Evolutionary conservation across 2,329 filamentous ascomycete species (phyloP).

Genomic region (Penicillium occitanis): DNA sequence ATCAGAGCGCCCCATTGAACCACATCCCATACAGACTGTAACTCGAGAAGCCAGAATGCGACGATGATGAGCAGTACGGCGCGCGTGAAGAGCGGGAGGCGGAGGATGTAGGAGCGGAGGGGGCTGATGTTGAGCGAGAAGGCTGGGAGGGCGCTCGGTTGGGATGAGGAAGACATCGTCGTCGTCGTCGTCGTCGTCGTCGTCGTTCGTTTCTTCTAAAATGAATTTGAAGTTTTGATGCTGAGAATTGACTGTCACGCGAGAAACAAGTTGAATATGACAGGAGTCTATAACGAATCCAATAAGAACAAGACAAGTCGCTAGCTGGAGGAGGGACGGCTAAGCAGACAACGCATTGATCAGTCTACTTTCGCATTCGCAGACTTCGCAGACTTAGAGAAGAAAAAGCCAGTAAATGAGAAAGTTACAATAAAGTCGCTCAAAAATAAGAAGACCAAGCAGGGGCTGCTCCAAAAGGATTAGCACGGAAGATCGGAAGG

Average conservation of each 20-base stretch:
- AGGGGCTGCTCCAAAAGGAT: neutral
- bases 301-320: constrained; percentile 10
- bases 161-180: constrained; percentile 14
- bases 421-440: neutral
- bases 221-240: neutral
- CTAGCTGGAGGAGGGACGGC: neutral
- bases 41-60: constrained; percentile 65
- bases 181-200: neutral
- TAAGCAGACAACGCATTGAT: neutral
- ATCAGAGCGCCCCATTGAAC: constrained; percentile 75
- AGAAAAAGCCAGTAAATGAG: neutral
- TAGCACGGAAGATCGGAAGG: neutral
- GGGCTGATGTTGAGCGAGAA: constrained; percentile 68
- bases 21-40: constrained; percentile 71
- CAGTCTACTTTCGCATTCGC: neutral
- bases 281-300: neutral
- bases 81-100: constrained; percentile 86
- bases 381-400: neutral
- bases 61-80: constrained; percentile 65
- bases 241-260: neutral
- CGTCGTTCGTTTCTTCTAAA: neutral
- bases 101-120: constrained; percentile 75
- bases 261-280: neutral
- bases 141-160: constrained; percentile 50
- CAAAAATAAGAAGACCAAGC: neutral